Conservation (phyloP, 2,329 filamentous ascomycete species). For the Plectosphaerella cucumerina region DNA sequence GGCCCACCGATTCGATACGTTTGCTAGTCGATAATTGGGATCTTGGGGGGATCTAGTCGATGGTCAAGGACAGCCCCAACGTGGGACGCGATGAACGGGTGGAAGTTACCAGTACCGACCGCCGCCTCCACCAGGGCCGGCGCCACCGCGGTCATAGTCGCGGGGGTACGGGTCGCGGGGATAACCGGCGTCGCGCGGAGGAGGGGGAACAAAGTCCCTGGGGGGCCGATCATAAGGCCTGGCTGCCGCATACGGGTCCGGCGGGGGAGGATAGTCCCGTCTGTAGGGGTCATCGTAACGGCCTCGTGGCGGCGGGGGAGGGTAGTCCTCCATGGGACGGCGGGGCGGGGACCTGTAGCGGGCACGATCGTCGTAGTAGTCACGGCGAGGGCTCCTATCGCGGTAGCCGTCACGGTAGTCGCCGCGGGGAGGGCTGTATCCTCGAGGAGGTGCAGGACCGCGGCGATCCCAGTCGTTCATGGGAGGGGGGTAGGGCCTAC, state of each 20-base stretch:
- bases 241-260: constrained; percentile 56
- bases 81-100: constrained; percentile 5
- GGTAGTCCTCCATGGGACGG: constrained; percentile 74
- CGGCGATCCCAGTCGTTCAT: constrained; percentile 82
- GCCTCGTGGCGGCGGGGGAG: constrained; percentile 58
- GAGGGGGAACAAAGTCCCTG: constrained; percentile 33
- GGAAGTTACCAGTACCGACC: constrained; percentile 45
- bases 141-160: constrained; percentile 39
- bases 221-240: constrained; percentile 51
- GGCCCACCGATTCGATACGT: too few species aligned
- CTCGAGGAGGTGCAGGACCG: constrained; percentile 62
- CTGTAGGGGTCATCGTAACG: constrained; percentile 77
- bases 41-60: neutral
- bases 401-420: constrained; percentile 71
- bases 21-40: too few species aligned
- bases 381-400: constrained; percentile 78
- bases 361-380: constrained; percentile 83
- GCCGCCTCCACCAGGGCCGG: constrained; percentile 15
- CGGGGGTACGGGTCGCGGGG: constrained; percentile 38
- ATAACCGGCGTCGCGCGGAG: constrained; percentile 47
- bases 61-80: constrained; percentile 13
- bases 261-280: constrained; percentile 60
- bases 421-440: constrained; percentile 75
- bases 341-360: constrained; percentile 78
- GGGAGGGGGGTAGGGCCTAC: constrained; percentile 64